These are phyloP conservation scores for Amanita rimosa DNA, from an alignment of 768 basidiomycete genomes.

Conservation along the genomic window DNA sequence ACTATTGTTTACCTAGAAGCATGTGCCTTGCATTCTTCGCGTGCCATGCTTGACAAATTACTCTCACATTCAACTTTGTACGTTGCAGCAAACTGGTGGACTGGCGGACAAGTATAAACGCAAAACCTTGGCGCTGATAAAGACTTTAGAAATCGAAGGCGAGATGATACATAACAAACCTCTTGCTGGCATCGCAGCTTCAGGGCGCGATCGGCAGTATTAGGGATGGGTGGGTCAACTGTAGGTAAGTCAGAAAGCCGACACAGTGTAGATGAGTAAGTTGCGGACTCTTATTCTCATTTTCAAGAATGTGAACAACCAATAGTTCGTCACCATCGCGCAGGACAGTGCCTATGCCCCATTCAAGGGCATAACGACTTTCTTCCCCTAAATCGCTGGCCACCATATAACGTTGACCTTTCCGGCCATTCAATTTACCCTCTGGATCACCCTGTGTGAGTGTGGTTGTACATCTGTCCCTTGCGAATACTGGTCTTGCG, in stretches of 20 bases:
- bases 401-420: conserved; percentile 69
- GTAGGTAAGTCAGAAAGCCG: conserved; percentile 4
- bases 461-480: conserved; percentile 87
- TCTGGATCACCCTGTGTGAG: conserved; percentile 79
- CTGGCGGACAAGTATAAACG: conserved; percentile 84
- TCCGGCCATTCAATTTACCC: conserved; percentile 37
- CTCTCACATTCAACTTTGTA: conserved; percentile 76
- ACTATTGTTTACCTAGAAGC: conserved; percentile 47
- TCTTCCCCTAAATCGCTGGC: conserved; percentile 95
- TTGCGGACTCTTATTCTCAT: conserved; percentile 72
- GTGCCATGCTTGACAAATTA: conserved; percentile 93
- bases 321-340: conserved; percentile 92
- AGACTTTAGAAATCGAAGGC: conserved; percentile 5
- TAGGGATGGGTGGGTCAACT: conserved; percentile 65
- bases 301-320: conserved; percentile 86
- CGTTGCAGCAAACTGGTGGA: conserved; percentile 84
- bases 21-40: conserved; percentile 92
- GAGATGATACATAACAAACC: conserved; percentile 27
- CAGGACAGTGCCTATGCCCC: conserved; percentile 94
- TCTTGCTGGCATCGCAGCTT: conserved; percentile 91
- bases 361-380: conserved; percentile 90
- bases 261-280: background rate
- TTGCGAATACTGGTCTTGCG: conserved; percentile 73
- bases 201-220: conserved; percentile 58
- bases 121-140: conserved; percentile 71